Conservation (phyloP, 208 protist species). For the Lotmaria passim region DNA sequence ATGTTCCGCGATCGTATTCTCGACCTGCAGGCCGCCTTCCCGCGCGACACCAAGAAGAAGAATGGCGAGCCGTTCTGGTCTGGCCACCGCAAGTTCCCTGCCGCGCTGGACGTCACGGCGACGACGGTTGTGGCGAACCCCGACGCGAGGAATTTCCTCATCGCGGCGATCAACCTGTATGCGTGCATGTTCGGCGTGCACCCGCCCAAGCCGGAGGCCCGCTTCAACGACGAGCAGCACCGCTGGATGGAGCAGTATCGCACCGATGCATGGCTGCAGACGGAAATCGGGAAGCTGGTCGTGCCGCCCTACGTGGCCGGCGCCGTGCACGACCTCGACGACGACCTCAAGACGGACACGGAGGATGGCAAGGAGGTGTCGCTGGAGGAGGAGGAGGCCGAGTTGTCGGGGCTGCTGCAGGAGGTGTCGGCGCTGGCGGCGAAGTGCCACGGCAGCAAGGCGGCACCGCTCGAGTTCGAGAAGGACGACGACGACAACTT, state of each 20-base stretch:
- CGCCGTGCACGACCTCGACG: conserved; percentile 77
- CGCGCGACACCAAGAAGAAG: conserved; percentile 94
- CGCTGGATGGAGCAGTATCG: conserved; percentile 90
- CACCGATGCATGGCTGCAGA: conserved; percentile 57
- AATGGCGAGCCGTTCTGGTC: conserved; percentile 94
- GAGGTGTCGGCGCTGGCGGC: conserved; percentile 47
- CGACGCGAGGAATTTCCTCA: conserved; percentile 74
- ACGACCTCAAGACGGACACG: conserved; percentile 63
- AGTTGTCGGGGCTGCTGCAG: conserved; percentile 52
- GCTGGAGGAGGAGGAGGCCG: conserved; percentile 53
- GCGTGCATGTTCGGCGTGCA: conserved; percentile 89
- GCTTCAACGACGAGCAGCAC: conserved; percentile 82
- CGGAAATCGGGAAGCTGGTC: conserved; percentile 31
- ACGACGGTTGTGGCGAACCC: conserved; percentile 28
- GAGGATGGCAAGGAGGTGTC: conserved; percentile 20
- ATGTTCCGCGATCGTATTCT: conserved; percentile 96
- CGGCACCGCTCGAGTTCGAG: conserved; percentile 91
- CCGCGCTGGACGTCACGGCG: conserved; percentile 52
- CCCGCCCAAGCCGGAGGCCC: conserved; percentile 78
- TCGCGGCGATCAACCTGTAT: conserved; percentile 80
- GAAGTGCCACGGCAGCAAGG: conserved; percentile 52
- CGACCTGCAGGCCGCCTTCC: conserved; percentile 98
- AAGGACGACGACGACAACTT: conserved; percentile 97
- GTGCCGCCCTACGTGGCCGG: conserved; percentile 57
- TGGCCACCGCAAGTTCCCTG: conserved; percentile 87